Evolutionary conservation across 2,329 filamentous ascomycete species (phyloP), one percentile per base, ranked within the genome.

Genomic region (Hypoxylon sp.): DNA sequence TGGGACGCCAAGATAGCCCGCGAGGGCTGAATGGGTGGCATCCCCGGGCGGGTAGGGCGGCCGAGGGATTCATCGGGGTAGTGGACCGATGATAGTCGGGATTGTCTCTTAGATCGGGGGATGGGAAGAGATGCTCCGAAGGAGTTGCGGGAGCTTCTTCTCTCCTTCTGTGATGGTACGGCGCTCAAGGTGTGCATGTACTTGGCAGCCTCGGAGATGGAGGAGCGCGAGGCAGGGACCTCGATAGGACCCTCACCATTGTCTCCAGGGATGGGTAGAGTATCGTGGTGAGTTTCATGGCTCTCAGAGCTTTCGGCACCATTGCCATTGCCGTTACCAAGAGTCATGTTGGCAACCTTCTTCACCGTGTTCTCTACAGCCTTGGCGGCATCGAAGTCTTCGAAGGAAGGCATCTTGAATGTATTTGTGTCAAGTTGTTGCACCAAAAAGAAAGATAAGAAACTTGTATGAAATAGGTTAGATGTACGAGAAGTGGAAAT

Each of bases 151-250:
- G 88, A 90, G 35, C 81, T 78, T 60, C 87, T 75, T 55, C 87
- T 78, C 60, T 88, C 83, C 70, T 78, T 84, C 76, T 83, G 83
- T 5, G 86, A 90, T 11, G 86, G 87, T 9, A 80, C 76, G 34
- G 86, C 73, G 64, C 84, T 88, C 64, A 91, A 76, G 64, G 82
- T 84, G 78, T 90, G 87, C 87, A 90, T 90, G 72, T 86, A 87
- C 60, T 80, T 77, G 32, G 80, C 73, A 17, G 82, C 83, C 72
- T 91, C 85, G 21, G 87, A 85, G 57, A 89, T 82, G 44, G 85
- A 81, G 44, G 83, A 88, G 60, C 85, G 75, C 46, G 84, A 81
- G 16, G 87, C 86, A 29, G 87, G 87, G 35, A 91, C 78, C 73
- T 90, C 87, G 64, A 90, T 81, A 31, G 84, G 76, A 44, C 78